phyloP scores from a whole-genome alignment of 768 basidiomycete genomes.

The Boletus pseudo-olivaceus region DNA sequence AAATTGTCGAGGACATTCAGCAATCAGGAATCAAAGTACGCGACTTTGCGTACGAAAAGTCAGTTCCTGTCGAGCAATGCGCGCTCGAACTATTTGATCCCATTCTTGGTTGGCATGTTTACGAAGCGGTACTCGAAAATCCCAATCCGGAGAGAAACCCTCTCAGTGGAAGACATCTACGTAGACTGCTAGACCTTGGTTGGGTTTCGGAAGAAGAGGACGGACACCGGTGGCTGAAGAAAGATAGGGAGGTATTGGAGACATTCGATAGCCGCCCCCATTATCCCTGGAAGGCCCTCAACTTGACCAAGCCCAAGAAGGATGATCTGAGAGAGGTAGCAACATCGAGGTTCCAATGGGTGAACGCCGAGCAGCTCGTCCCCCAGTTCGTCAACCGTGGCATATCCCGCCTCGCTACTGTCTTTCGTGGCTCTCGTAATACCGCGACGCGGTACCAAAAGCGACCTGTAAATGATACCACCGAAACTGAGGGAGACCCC shows the following conservation, averaged over 20 bases:
- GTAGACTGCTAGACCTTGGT: constrained; percentile 28
- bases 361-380: constrained; percentile 30
- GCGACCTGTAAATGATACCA: constrained; percentile 13
- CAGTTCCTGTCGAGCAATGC: constrained; percentile 10
- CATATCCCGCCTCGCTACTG: constrained; percentile 16
- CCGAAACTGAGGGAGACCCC: constrained; percentile 6
- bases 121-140: constrained; percentile 25
- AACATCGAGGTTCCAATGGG: constrained; percentile 26
- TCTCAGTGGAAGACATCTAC: constrained; percentile 24
- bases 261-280: constrained; percentile 21
- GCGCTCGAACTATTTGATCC: constrained; percentile 32
- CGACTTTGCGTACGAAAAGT: constrained; percentile 29
- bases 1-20: constrained; percentile 32
- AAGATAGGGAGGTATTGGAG: constrained; percentile 26
- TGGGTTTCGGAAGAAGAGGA: constrained; percentile 27
- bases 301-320: constrained; percentile 23
- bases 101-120: constrained; percentile 29
- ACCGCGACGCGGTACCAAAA: constrained; percentile 19
- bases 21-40: constrained; percentile 28
- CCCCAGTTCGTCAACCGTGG: constrained; percentile 25
- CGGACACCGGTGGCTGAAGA: constrained; percentile 21
- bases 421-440: constrained; percentile 8
- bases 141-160: constrained; percentile 14
- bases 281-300: constrained; percentile 29
- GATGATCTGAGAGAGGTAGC: constrained; percentile 26